Percentiles rank a stretch among this genome's conserved stretches.
These are phyloP conservation scores for Teratosphaeria destructans DNA, from an alignment of 2,329 filamentous ascomycete species.

Conservation along the genomic window DNA sequence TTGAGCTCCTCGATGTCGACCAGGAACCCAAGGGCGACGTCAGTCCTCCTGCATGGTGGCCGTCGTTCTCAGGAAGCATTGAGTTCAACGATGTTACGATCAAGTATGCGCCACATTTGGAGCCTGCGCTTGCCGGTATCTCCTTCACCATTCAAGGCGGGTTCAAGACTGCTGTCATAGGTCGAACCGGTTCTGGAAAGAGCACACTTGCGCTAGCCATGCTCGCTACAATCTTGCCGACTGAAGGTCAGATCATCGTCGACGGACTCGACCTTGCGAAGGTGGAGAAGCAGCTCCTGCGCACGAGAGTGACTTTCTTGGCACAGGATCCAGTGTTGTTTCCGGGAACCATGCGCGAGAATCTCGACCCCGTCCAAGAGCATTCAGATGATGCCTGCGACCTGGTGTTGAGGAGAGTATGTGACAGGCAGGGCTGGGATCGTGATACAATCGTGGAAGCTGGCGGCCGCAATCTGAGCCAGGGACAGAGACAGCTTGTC, in stretches of 20 bases:
- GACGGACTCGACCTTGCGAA: conserved; percentile 51
- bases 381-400: conserved; percentile 46
- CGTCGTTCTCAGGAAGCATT: conserved; percentile 59
- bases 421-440: conserved; percentile 45
- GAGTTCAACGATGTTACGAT: conserved; percentile 68
- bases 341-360: conserved; percentile 49
- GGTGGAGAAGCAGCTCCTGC: conserved; percentile 49
- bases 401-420: conserved; percentile 45
- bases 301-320: conserved; percentile 54
- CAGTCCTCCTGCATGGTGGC: conserved; percentile 67
- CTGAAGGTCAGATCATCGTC: conserved; percentile 47
- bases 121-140: conserved; percentile 59
- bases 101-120: conserved; percentile 66
- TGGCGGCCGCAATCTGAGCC: conserved; percentile 51
- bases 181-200: conserved; percentile 74
- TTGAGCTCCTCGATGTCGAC: conserved; percentile 69
- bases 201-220: conserved; percentile 60
- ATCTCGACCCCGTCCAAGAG: conserved; percentile 51
- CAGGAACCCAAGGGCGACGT: conserved; percentile 60
- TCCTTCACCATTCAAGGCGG: conserved; percentile 67
- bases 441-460: conserved; percentile 48
- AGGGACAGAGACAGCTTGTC: conserved; percentile 56
- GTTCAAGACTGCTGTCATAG: conserved; percentile 68
- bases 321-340: conserved; percentile 59
- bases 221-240: conserved; percentile 46